phyloP scores from a whole-genome alignment of 306 rosid species.

The Lathyrus oleraceus region DNA sequence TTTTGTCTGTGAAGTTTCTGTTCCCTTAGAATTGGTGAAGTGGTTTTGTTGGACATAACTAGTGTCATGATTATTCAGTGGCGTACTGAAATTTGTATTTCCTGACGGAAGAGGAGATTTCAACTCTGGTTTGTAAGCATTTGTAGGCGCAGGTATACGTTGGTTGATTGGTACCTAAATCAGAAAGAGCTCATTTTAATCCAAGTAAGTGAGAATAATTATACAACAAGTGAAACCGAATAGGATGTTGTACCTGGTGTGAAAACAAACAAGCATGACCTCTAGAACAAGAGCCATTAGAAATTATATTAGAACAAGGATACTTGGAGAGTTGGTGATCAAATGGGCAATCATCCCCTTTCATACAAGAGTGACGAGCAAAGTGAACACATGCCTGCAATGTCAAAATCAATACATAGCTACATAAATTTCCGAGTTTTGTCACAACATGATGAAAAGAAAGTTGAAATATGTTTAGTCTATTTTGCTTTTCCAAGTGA shows the following conservation, averaged over 20 bases:
- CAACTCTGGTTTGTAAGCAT: conserved; percentile 43
- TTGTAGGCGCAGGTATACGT: conserved; percentile 41
- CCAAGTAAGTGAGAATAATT: conserved; percentile 5
- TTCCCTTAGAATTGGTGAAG: conserved; percentile 35
- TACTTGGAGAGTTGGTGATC: conserved; percentile 86
- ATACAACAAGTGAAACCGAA: conserved; percentile 3
- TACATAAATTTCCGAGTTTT: conserved; percentile 3
- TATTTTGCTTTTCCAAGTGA: no score
- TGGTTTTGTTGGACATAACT: conserved; percentile 36
- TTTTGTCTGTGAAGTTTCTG: conserved; percentile 37
- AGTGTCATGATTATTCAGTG: conserved; percentile 36
- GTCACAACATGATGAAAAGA: not conserved
- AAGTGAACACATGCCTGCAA: conserved; percentile 79
- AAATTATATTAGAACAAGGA: conserved; percentile 65
- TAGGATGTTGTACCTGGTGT: conserved; percentile 65
- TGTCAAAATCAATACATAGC: conserved; percentile 33
- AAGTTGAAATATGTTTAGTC: not conserved
- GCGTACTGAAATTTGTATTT: conserved; percentile 40
- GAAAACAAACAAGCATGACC: conserved; percentile 73
- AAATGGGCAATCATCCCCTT: conserved; percentile 86
- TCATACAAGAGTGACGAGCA: conserved; percentile 79
- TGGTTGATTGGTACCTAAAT: conserved; percentile 57
- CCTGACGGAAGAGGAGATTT: conserved; percentile 36
- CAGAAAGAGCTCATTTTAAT: conserved; percentile 22
- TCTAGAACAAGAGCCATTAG: conserved; percentile 70